Evolutionary conservation across 2,329 filamentous ascomycete genomes (phyloP).

Genomic region (Graphiopsis chlorocephala): DNA sequence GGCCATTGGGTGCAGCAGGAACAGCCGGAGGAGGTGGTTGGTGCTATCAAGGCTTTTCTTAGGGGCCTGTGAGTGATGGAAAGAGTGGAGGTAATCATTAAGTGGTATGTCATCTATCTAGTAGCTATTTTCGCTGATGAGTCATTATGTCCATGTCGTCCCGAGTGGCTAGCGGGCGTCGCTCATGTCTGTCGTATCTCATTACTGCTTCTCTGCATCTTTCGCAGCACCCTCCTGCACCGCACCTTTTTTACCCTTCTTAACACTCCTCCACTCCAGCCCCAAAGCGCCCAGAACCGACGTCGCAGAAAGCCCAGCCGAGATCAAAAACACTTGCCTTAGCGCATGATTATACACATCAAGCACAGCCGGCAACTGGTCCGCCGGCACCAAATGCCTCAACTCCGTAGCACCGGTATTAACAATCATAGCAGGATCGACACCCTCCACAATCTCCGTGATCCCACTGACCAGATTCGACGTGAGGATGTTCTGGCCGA

Average conservation of each 20-base stretch:
- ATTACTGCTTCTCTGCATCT: slow-evolving; percentile 7
- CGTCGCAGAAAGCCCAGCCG: slow-evolving; percentile 19
- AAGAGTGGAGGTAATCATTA: not conserved
- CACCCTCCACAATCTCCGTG: slow-evolving; percentile 12
- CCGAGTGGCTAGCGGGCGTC: not conserved
- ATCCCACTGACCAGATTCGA: slow-evolving; percentile 20
- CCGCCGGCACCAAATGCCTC: slow-evolving; percentile 24
- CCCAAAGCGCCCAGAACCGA: slow-evolving; percentile 25
- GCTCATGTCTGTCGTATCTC: not conserved
- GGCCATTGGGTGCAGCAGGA: slow-evolving; percentile 73
- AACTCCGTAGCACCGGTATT: slow-evolving; percentile 33
- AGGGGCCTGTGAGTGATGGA: slow-evolving; percentile 14
- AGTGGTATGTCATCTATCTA: not conserved
- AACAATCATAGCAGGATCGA: slow-evolving; percentile 23
- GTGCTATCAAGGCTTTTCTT: slow-evolving; percentile 47
- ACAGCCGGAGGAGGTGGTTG: slow-evolving; percentile 53
- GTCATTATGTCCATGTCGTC: not conserved
- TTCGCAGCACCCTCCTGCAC: not conserved
- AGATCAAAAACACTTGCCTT: slow-evolving; percentile 29
- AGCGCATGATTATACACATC: slow-evolving; percentile 31
- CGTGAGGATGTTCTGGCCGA: slow-evolving; percentile 36
- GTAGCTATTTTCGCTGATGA: not conserved
- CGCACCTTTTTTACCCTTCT: slow-evolving; percentile 1
- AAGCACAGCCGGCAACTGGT: slow-evolving; percentile 22
- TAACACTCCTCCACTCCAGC: slow-evolving; percentile 30